These are phyloP conservation scores for Acorus gramineus DNA, from an alignment of 106 monocot species.

Conservation along the genomic window DNA sequence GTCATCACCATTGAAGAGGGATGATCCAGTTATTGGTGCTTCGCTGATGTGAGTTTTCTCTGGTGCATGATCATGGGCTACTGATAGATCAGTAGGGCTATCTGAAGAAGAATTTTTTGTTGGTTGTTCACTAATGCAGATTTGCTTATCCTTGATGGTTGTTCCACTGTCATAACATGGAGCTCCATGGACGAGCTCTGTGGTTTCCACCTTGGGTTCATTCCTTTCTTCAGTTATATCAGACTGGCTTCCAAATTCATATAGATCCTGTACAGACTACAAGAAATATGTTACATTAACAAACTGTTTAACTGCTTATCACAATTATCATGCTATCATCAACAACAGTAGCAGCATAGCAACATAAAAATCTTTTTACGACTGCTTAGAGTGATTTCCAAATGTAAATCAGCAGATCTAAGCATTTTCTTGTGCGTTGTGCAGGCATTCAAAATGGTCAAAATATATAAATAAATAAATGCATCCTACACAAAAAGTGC, in stretches of 20 bases:
- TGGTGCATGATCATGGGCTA: background rate
- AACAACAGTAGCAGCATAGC: no score
- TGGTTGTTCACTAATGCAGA: slow-evolving; percentile 1
- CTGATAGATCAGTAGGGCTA: background rate
- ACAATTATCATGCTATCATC: background rate
- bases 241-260: slow-evolving; percentile 17
- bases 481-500: no score
- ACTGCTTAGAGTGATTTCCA: no score
- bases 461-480: no score
- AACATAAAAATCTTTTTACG: no score
- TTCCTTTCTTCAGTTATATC: slow-evolving; percentile 5
- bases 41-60: slow-evolving; percentile 6
- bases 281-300: background rate
- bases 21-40: slow-evolving; percentile 3
- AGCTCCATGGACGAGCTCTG: background rate
- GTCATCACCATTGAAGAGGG: slow-evolving; percentile 6
- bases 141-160: slow-evolving; percentile 8
- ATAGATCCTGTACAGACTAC: slow-evolving; percentile 8
- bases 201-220: slow-evolving; percentile 11
- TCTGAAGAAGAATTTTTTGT: background rate
- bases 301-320: background rate
- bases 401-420: no score
- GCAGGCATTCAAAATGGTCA: no score
- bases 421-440: no score
- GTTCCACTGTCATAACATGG: slow-evolving; percentile 8